Evolutionary conservation across 495 filamentous ascomycete species (phyloP).

Genomic region (Daldinia bambusicola): DNA sequence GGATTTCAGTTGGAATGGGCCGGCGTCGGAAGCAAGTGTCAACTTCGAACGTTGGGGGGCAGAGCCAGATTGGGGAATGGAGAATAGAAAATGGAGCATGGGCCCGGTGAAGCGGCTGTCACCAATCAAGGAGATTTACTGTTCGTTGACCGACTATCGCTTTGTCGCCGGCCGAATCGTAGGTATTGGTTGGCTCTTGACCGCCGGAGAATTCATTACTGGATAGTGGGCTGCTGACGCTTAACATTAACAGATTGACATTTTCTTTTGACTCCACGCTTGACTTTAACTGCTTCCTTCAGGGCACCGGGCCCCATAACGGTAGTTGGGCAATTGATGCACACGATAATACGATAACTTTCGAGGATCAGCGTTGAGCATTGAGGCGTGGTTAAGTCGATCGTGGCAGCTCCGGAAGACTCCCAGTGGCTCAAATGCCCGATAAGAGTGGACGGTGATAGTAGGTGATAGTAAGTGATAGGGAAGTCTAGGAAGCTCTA

Average conservation of each 20-base stretch:
- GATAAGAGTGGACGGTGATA: neutral
- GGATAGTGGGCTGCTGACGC: constrained; percentile 18
- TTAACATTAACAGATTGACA: too few relatives aligned
- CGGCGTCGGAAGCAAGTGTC: constrained; percentile 22
- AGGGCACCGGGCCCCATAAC: constrained; percentile 18
- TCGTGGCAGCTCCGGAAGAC: constrained; percentile 33
- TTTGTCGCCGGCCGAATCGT: constrained; percentile 28
- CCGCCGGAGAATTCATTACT: constrained; percentile 28
- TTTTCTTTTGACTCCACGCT: constrained; percentile 26
- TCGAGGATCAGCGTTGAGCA: neutral
- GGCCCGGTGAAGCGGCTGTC: constrained; percentile 20
- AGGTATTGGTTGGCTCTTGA: constrained; percentile 44
- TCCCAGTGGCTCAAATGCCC: constrained; percentile 8
- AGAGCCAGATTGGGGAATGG: too few relatives aligned
- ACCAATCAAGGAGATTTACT: constrained; percentile 32
- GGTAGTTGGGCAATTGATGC: constrained; percentile 16
- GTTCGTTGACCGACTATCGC: constrained; percentile 36
- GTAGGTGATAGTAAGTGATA: too few relatives aligned
- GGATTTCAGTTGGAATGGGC: constrained; percentile 13
- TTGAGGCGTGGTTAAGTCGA: constrained; percentile 1
- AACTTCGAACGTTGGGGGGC: constrained; percentile 15
- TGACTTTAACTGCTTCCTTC: constrained; percentile 5
- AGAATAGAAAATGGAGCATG: neutral
- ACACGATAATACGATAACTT: constrained; percentile 16
- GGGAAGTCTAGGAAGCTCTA: neutral